Evolutionary conservation across 31 red algal genomes (phyloP).

Genomic region (Asparagopsis taxiformis): DNA sequence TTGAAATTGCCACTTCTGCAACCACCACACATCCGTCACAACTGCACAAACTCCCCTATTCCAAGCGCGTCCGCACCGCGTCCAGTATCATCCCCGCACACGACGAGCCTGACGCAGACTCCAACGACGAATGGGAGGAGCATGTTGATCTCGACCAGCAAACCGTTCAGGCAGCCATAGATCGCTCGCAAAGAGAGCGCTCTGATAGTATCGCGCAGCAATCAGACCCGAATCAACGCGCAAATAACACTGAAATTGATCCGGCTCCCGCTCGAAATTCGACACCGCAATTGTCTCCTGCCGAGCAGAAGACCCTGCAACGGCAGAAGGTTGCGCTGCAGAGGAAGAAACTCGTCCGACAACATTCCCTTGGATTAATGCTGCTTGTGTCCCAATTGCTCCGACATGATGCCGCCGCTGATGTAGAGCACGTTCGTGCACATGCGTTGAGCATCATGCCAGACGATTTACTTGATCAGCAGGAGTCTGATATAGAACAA

Average conservation of each 20-base stretch:
- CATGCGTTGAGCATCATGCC: conserved; percentile 35
- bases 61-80: conserved; percentile 59
- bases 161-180: conserved; percentile 9
- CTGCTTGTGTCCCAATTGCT: conserved; percentile 30
- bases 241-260: neutral
- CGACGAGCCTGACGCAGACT: conserved; percentile 43
- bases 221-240: neutral
- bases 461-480: conserved; percentile 16
- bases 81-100: conserved; percentile 5
- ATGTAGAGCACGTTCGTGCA: conserved; percentile 7
- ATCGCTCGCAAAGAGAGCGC: neutral
- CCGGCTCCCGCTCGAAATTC: neutral
- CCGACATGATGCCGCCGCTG: conserved; percentile 37
- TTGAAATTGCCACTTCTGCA: conserved; percentile 11
- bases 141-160: conserved; percentile 45
- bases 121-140: conserved; percentile 80
- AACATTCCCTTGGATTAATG: conserved; percentile 24
- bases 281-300: neutral
- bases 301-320: neutral
- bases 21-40: neutral
- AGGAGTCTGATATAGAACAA: conserved; percentile 7
- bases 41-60: conserved; percentile 13
- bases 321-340: neutral
- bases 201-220: neutral
- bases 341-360: conserved; percentile 20